Conservation (phyloP, 2,329 filamentous ascomycete genomes). For the Cryphonectria japonica region DNA sequence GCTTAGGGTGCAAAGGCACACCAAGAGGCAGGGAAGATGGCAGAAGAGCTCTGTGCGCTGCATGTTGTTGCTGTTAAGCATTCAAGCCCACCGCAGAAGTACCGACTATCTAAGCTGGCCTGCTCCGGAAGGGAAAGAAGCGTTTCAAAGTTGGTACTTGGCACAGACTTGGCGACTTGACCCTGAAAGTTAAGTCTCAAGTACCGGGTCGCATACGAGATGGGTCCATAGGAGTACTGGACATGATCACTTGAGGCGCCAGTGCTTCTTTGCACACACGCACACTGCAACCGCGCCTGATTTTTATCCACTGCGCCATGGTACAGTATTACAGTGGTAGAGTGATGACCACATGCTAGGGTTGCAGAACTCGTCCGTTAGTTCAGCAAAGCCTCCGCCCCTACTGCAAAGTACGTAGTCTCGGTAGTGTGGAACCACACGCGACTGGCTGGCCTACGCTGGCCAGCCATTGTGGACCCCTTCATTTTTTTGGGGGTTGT, state of each 20-base stretch:
- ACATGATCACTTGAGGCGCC: not conserved
- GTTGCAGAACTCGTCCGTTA: not conserved
- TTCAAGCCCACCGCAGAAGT: not conserved
- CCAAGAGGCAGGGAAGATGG: not conserved
- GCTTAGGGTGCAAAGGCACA: not conserved
- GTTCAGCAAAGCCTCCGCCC: not conserved
- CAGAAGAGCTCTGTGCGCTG: not conserved
- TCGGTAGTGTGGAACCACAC: not conserved
- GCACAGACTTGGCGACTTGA: slow-evolving; percentile 22
- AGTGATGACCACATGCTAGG: not conserved
- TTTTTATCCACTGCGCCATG: not conserved
- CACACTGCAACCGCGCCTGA: not conserved
- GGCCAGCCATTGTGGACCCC: not conserved
- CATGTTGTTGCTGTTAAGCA: not conserved
- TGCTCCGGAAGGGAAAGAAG: slow-evolving; percentile 11
- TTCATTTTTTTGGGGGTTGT: not conserved
- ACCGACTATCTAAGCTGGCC: not conserved
- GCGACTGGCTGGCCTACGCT: not conserved
- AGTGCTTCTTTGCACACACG: not conserved
- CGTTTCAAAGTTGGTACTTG: slow-evolving; percentile 23
- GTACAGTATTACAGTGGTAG: not conserved
- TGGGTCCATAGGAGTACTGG: not conserved
- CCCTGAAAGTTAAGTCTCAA: slow-evolving; percentile 23
- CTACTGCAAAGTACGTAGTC: not conserved
- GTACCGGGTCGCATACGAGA: slow-evolving; percentile 11